phyloP scores from a whole-genome alignment of 768 basidiomycete genomes.

The Pleurotus ostreatus region DNA sequence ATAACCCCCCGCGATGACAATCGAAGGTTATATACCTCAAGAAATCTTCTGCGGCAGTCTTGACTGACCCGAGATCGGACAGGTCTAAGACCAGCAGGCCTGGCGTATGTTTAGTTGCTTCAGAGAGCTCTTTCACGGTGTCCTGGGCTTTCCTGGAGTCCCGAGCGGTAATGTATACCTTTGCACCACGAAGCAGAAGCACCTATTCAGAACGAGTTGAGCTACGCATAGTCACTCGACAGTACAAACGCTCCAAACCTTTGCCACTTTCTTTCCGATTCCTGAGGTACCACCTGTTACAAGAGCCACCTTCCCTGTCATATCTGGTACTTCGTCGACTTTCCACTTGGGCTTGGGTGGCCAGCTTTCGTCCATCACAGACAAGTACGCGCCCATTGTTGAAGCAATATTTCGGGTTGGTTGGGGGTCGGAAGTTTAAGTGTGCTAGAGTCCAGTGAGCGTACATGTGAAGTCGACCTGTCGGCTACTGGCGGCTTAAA shows the following conservation, averaged over 20 bases:
- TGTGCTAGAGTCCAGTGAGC: no score
- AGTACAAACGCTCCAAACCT: background rate
- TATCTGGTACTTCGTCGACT: constrained; percentile 18
- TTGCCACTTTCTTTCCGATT: constrained; percentile 7
- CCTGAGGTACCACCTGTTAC: constrained; percentile 20
- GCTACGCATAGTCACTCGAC: background rate
- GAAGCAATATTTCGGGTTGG: no score
- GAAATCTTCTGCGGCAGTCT: constrained; percentile 25
- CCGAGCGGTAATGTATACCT: background rate
- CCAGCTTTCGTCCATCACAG: no score
- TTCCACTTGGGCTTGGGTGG: constrained; percentile 14
- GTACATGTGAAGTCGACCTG: no score
- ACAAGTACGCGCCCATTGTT: no score
- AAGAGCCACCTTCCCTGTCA: constrained; percentile 19
- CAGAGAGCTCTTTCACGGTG: background rate
- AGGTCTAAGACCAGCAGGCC: constrained; percentile 27
- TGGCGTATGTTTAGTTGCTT: background rate
- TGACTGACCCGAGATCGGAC: constrained; percentile 24
- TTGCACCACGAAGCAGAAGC: background rate
- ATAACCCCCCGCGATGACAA: background rate
- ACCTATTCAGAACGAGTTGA: background rate
- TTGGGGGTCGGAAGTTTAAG: no score
- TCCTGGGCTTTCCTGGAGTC: background rate
- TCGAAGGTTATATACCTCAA: constrained; percentile 13
- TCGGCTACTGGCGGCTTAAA: no score